phyloP scores from a whole-genome alignment of 805 yeast species.

The Spathaspora passalidarum region DNA sequence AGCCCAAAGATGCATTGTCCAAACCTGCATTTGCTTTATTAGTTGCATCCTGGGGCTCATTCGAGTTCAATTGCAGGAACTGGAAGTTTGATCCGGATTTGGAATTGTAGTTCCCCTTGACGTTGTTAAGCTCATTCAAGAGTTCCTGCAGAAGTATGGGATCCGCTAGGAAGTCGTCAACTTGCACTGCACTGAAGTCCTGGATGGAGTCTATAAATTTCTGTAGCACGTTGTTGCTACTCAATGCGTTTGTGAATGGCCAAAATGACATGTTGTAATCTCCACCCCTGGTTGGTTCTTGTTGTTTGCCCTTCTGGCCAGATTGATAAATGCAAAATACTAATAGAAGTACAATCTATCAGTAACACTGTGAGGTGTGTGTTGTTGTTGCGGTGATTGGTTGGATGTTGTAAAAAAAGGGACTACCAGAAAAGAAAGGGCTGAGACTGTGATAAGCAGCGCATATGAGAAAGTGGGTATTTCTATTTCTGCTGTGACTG shows the following conservation, averaged over 20 bases:
- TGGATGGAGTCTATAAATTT: conserved; percentile 36
- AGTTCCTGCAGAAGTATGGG: conserved; percentile 34
- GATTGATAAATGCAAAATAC: background rate
- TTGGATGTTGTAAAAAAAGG: background rate
- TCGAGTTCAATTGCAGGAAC: conserved; percentile 21
- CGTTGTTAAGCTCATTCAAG: conserved; percentile 33
- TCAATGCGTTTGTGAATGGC: conserved; percentile 41
- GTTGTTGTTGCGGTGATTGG: background rate
- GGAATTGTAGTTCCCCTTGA: conserved; percentile 31
- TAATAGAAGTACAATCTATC: background rate
- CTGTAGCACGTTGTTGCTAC: conserved; percentile 36
- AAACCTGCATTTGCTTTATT: conserved; percentile 3
- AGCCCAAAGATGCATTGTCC: conserved; percentile 26
- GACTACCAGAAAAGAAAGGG: background rate
- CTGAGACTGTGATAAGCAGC: too few relatives aligned
- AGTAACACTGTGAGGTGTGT: background rate
- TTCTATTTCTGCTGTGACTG: too few relatives aligned
- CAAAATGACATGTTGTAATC: conserved; percentile 39
- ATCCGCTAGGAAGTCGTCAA: conserved; percentile 32
- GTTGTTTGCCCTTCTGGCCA: background rate
- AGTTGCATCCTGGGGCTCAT: conserved; percentile 3
- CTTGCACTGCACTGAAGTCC: conserved; percentile 30
- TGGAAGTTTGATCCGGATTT: conserved; percentile 24
- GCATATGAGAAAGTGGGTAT: too few relatives aligned
- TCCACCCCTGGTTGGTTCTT: too few relatives aligned